These are phyloP conservation scores for Camillea tinctor DNA, from an alignment of 2,329 filamentous ascomycete species.

Conservation along the genomic window DNA sequence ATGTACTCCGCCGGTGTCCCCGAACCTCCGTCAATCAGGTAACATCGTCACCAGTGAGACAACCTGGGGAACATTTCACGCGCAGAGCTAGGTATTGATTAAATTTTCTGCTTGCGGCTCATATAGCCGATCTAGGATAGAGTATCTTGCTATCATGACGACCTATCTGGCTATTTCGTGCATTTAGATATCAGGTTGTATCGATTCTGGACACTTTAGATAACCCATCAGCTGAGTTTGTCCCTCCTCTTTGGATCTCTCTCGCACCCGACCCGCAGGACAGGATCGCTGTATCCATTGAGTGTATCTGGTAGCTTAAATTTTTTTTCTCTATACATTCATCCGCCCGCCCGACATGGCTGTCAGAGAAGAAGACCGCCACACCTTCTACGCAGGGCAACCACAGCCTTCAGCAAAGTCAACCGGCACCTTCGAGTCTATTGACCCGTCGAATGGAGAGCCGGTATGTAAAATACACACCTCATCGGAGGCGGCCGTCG, in stretches of 20 bases:
- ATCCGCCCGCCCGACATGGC: constrained; percentile 17
- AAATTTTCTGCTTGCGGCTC: neutral
- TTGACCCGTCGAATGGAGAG: constrained; percentile 71
- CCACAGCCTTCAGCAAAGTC: constrained; percentile 60
- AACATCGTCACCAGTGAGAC: neutral
- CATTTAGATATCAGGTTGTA: neutral
- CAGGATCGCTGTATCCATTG: neutral
- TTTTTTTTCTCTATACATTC: neutral
- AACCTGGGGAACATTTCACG: neutral
- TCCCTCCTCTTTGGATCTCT: neutral
- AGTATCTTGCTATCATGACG: neutral
- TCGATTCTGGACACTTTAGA: neutral
- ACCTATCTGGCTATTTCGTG: neutral
- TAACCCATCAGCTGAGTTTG: neutral
- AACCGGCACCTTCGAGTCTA: constrained; percentile 64
- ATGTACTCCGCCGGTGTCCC: neutral
- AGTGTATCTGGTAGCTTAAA: neutral
- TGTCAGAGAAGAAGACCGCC: constrained; percentile 39
- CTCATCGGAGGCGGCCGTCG: constrained; percentile 65
- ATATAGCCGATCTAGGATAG: neutral
- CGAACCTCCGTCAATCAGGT: neutral
- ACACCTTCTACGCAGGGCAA: constrained; percentile 75
- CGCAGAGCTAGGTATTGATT: neutral
- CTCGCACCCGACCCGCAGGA: neutral
- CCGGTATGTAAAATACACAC: constrained; percentile 70